Conservation (phyloP, 805 yeast genomes). For the Ogataea ramenticola region DNA sequence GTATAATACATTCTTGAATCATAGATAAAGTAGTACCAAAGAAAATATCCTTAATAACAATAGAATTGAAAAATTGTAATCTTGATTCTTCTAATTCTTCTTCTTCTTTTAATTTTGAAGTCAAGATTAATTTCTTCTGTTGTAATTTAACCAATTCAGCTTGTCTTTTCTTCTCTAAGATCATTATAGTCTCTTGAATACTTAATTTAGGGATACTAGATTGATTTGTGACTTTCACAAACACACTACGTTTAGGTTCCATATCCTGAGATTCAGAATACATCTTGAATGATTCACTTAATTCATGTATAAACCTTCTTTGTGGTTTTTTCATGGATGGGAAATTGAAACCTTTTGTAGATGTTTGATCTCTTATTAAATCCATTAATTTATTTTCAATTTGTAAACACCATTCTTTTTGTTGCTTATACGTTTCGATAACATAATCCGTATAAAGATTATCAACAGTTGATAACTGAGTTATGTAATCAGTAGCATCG, state of each 20-base stretch:
- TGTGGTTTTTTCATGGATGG: slow-evolving; percentile 68
- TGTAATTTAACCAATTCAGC: slow-evolving; percentile 22
- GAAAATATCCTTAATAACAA: slow-evolving; percentile 44
- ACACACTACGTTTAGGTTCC: slow-evolving; percentile 73
- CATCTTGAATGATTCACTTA: slow-evolving; percentile 52
- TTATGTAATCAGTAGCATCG: slow-evolving; percentile 12
- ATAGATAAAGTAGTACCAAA: slow-evolving; percentile 45
- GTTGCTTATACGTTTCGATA: slow-evolving; percentile 42
- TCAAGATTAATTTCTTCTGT: slow-evolving; percentile 17
- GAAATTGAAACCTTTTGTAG: slow-evolving; percentile 43
- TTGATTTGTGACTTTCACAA: slow-evolving; percentile 32
- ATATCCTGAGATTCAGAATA: slow-evolving; percentile 72
- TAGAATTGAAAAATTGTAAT: slow-evolving; percentile 39
- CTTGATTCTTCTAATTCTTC: slow-evolving; percentile 8
- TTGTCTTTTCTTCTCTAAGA: slow-evolving; percentile 24
- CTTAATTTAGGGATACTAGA: slow-evolving; percentile 35
- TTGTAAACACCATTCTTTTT: slow-evolving; percentile 59
- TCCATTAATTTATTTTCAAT: slow-evolving; percentile 48
- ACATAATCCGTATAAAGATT: slow-evolving; percentile 40
- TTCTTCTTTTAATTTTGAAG: slow-evolving; percentile 14
- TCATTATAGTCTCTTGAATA: slow-evolving; percentile 36
- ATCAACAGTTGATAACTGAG: slow-evolving; percentile 18
- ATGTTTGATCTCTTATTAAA: slow-evolving; percentile 32
- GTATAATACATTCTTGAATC: slow-evolving; percentile 27
- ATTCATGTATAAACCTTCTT: slow-evolving; percentile 61